Conservation (phyloP, 2,329 filamentous ascomycete genomes). For the Ceratocystis smalleyi region DNA sequence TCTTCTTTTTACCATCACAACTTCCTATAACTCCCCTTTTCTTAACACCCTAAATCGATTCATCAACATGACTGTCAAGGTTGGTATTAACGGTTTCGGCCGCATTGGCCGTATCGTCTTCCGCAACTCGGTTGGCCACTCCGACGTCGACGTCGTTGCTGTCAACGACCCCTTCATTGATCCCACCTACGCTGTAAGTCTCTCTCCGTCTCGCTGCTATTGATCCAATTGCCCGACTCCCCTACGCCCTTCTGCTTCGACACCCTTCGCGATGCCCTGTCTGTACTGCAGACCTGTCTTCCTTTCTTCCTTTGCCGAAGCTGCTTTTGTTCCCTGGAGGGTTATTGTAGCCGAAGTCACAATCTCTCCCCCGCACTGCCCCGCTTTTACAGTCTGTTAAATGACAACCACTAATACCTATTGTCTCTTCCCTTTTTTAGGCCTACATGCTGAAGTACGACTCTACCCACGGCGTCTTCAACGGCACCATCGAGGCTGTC, state of each 20-base stretch:
- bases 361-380: constrained; percentile 8
- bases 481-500: constrained; percentile 67
- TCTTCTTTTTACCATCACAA: neutral
- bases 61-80: constrained; percentile 43
- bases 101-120: constrained; percentile 98
- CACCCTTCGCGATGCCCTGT: constrained; percentile 6
- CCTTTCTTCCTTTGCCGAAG: neutral
- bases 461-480: constrained; percentile 91
- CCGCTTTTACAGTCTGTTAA: constrained; percentile 15
- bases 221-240: neutral
- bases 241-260: constrained; percentile 8
- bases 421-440: constrained; percentile 30
- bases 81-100: constrained; percentile 99
- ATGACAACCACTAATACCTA: neutral
- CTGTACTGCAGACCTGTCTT: neutral
- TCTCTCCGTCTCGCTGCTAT: constrained; percentile 11
- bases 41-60: constrained; percentile 5
- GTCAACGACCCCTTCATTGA: constrained; percentile 99
- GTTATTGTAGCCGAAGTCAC: constrained; percentile 7
- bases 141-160: constrained; percentile 80
- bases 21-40: neutral
- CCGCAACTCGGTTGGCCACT: constrained; percentile 88
- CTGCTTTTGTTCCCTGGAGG: neutral
- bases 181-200: constrained; percentile 85
- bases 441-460: constrained; percentile 99